phyloP scores from a whole-genome alignment of 169 alveolate genomes.

The Plasmodium billcollinsi region DNA sequence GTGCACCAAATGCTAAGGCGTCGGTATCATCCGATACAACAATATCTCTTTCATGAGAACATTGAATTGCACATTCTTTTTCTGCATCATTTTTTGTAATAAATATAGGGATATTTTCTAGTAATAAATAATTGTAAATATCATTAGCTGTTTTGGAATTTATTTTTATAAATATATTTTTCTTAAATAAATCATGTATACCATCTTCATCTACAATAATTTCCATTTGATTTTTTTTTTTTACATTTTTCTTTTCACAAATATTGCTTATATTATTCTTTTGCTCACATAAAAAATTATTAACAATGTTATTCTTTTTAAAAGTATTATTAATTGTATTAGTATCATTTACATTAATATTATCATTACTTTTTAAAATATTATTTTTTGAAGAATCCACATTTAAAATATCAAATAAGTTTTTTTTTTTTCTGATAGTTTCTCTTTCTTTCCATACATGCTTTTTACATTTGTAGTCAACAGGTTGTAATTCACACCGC shows the following conservation, averaged over 20 bases:
- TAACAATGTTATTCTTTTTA: background rate
- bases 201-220: constrained; percentile 75
- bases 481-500: constrained; percentile 68
- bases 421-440: constrained; percentile 51
- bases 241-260: constrained; percentile 31
- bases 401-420: constrained; percentile 63
- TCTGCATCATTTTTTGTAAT: constrained; percentile 78
- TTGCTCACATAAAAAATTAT: constrained; percentile 13
- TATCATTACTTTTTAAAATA: background rate
- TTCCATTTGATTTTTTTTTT: constrained; percentile 55
- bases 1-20: constrained; percentile 96
- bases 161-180: constrained; percentile 73
- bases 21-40: constrained; percentile 96
- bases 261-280: constrained; percentile 17
- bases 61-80: constrained; percentile 76
- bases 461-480: constrained; percentile 69
- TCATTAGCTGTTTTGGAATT: constrained; percentile 75
- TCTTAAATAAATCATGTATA: constrained; percentile 67
- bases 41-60: constrained; percentile 73
- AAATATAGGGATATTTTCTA: constrained; percentile 69
- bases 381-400: constrained; percentile 18
- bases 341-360: background rate
- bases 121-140: constrained; percentile 60
- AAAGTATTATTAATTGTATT: background rate
- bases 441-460: constrained; percentile 78